Percentiles rank a stretch among this genome's conserved stretches.
These are phyloP conservation scores for Vitellaria paradoxa DNA, from an alignment of 179 eudicot genomes.

Conservation along the genomic window DNA sequence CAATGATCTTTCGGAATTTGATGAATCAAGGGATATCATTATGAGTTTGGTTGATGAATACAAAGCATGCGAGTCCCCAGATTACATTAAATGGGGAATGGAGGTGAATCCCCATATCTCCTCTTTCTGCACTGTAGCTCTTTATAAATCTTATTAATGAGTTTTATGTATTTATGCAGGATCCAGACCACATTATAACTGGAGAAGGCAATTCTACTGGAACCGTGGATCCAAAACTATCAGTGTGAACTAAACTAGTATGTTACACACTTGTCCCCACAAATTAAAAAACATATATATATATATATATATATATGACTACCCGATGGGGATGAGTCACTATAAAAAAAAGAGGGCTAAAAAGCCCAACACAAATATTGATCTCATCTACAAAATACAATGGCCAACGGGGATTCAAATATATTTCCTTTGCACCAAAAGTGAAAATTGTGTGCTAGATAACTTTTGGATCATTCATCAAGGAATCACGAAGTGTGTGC, in stretches of 20 bases:
- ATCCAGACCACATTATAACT: constrained; percentile 65
- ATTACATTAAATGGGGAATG: constrained; percentile 99
- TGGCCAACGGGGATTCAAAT: too few relatives aligned
- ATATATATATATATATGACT: too few relatives aligned
- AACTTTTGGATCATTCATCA: too few relatives aligned
- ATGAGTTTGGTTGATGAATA: constrained; percentile 95
- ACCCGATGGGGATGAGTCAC: too few relatives aligned
- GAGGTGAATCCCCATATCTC: constrained; percentile 51
- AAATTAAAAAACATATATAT: too few relatives aligned
- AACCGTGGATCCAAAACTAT: constrained; percentile 58
- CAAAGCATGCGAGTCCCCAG: constrained; percentile 99
- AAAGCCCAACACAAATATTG: too few relatives aligned
- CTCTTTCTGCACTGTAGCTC: neutral
- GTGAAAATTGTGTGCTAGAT: too few relatives aligned
- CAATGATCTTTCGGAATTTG: constrained; percentile 97
- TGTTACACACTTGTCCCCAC: neutral
- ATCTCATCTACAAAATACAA: too few relatives aligned
- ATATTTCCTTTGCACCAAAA: too few relatives aligned
- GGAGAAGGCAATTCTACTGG: constrained; percentile 81
- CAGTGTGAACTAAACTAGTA: constrained; percentile 27
- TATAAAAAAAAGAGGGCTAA: too few relatives aligned
- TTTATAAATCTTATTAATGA: constrained; percentile 10
- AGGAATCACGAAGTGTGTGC: too few relatives aligned
- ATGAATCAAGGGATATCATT: constrained; percentile 91
- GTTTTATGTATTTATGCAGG: constrained; percentile 44